Conservation (phyloP, 1,284 basidiomycete genomes). For the Afroboletus lepidellus region DNA sequence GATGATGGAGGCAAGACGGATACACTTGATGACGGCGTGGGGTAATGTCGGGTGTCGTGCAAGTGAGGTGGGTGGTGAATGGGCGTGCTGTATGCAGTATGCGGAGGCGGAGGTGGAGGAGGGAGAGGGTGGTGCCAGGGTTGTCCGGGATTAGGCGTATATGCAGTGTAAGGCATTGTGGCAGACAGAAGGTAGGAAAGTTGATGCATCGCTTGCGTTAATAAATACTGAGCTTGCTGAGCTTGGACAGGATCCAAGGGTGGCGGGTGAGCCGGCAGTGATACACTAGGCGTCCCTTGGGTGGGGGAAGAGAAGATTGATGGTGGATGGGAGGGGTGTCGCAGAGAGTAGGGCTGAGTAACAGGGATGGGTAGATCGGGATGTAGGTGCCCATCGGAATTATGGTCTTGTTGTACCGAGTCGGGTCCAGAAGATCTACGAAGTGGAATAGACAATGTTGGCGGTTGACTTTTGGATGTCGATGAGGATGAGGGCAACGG, state of each 20-base stretch:
- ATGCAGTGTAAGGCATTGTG: slow-evolving; percentile 28
- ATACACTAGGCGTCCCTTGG: slow-evolving; percentile 7
- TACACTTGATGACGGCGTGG: slow-evolving; percentile 25
- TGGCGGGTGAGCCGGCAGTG: slow-evolving; percentile 14
- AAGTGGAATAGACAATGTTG: slow-evolving; percentile 2
- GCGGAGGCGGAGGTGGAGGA: slow-evolving; percentile 4
- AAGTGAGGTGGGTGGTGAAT: slow-evolving; percentile 10
- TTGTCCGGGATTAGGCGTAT: slow-evolving; percentile 16
- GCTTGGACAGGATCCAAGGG: slow-evolving; percentile 29
- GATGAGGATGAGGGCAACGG: slow-evolving; percentile 5
- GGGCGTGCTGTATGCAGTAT: slow-evolving; percentile 15
- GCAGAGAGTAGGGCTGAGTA: slow-evolving; percentile 13
- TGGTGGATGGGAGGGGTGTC: slow-evolving; percentile 17
- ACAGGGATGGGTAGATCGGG: slow-evolving; percentile 2
- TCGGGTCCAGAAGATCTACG: slow-evolving; percentile 12
- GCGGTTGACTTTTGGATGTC: slow-evolving; percentile 9
- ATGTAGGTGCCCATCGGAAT: background rate
- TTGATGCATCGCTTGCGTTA: slow-evolving; percentile 35
- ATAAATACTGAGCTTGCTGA: slow-evolving; percentile 33
- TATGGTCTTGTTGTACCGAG: background rate
- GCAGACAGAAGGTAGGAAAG: slow-evolving; percentile 32
- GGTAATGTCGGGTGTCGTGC: slow-evolving; percentile 15
- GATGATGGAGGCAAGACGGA: slow-evolving; percentile 25
- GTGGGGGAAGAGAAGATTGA: slow-evolving; percentile 15
- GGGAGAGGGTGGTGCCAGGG: slow-evolving; percentile 19